Conservation (phyloP, 495 filamentous ascomycete species). For the Neurospora tetraspora region DNA sequence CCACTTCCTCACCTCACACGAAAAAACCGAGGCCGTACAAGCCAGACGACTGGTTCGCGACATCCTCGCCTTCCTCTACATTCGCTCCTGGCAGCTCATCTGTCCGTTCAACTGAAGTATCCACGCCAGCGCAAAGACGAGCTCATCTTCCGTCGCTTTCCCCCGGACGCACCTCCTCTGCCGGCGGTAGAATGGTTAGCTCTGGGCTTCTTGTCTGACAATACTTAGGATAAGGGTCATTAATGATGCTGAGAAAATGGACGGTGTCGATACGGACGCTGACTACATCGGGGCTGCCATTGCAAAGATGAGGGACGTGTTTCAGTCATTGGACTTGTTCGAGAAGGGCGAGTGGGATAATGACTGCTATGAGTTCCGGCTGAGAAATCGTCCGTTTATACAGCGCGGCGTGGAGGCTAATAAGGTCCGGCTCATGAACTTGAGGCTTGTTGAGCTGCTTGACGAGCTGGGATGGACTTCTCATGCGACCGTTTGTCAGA, state of each 20-base stretch:
- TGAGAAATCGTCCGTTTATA: slow-evolving; percentile 10
- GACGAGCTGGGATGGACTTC: slow-evolving; percentile 9
- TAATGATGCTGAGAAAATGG: slow-evolving; percentile 1
- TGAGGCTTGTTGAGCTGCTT: slow-evolving; percentile 9
- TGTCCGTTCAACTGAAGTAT: slow-evolving; percentile 2
- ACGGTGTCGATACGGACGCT: not conserved
- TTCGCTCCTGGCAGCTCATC: slow-evolving; percentile 9
- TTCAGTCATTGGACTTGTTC: no score
- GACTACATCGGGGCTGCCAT: slow-evolving; percentile 6
- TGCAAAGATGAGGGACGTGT: no score
- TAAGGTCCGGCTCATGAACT: slow-evolving; percentile 8
- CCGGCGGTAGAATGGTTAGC: slow-evolving; percentile 10
- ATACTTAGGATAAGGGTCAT: slow-evolving; percentile 13
- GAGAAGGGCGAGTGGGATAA: no score
- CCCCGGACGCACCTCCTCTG: not conserved
- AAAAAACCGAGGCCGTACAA: not conserved
- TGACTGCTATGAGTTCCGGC: slow-evolving; percentile 10
- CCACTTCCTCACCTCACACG: not conserved
- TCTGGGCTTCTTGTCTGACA: not conserved
- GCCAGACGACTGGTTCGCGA: slow-evolving; percentile 11
- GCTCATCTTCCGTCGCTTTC: slow-evolving; percentile 5
- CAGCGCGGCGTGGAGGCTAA: not conserved
- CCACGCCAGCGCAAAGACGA: slow-evolving; percentile 11
- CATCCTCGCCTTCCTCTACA: slow-evolving; percentile 11
- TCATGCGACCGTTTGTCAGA: slow-evolving; percentile 5